These are phyloP conservation scores for Melanogaster broomeanus DNA, from an alignment of 768 basidiomycete species.

Conservation along the genomic window DNA sequence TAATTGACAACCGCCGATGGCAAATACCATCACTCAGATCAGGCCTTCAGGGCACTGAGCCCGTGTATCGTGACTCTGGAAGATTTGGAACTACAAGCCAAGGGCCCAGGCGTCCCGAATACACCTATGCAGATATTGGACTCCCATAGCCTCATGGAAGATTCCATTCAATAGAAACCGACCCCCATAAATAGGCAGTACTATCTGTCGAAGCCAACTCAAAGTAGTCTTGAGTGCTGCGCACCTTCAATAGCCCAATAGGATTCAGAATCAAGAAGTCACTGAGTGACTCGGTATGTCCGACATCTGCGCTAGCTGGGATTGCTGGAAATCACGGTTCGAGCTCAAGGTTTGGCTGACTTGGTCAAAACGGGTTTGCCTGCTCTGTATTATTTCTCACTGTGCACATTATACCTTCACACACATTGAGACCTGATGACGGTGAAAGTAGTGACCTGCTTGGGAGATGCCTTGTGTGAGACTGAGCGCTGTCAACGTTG, in stretches of 20 bases:
- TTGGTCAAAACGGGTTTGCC: not conserved
- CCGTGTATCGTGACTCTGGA: not conserved
- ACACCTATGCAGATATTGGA: too few relatives aligned
- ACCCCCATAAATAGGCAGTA: too few relatives aligned
- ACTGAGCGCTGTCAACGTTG: not conserved
- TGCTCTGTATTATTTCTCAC: constrained; percentile 1
- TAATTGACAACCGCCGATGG: not conserved
- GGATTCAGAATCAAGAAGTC: too few relatives aligned
- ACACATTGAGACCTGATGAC: constrained; percentile 4
- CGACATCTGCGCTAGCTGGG: not conserved
- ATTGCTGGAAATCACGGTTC: constrained; percentile 7
- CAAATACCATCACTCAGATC: not conserved
- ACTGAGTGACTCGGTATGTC: not conserved
- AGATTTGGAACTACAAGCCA: not conserved
- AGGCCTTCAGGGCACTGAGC: too few relatives aligned
- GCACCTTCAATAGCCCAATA: too few relatives aligned
- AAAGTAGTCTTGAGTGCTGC: too few relatives aligned
- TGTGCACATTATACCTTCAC: constrained; percentile 9
- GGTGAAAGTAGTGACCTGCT: not conserved
- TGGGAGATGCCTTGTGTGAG: not conserved
- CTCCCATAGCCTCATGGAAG: not conserved
- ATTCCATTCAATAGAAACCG: too few relatives aligned
- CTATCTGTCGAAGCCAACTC: too few relatives aligned
- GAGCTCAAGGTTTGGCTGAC: not conserved
- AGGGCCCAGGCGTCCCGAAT: constrained; percentile 10